These are phyloP conservation scores for Wickerhamiella dianesei DNA, from an alignment of 805 yeast species.

Conservation along the genomic window DNA sequence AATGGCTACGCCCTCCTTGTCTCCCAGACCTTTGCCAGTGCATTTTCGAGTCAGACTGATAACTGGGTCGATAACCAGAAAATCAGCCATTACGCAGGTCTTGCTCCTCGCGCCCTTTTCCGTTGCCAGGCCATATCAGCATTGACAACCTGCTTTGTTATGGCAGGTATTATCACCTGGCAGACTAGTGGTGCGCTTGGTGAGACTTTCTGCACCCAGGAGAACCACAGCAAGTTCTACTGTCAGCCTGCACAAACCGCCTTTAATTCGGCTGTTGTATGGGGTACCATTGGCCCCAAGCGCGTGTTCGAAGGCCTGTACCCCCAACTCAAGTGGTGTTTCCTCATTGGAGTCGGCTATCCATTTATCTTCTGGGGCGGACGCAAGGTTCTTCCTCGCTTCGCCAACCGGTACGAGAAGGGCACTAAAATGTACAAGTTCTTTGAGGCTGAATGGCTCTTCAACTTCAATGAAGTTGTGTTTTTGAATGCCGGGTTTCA, in stretches of 20 bases:
- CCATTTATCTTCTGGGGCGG: constrained; percentile 13
- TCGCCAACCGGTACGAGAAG: constrained; percentile 7
- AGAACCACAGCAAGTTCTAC: constrained; percentile 30
- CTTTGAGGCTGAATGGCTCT: constrained; percentile 17
- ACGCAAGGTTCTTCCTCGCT: constrained; percentile 6
- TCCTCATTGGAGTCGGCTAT: constrained; percentile 36
- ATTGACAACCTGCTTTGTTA: constrained; percentile 10
- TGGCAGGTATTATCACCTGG: constrained; percentile 13
- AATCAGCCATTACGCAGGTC: constrained; percentile 37
- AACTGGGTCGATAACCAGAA: constrained; percentile 44
- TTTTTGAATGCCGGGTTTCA: constrained; percentile 5
- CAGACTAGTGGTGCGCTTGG: constrained; percentile 12
- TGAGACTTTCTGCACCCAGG: constrained; percentile 26
- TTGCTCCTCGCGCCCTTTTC: constrained; percentile 15
- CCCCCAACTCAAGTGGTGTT: constrained; percentile 49
- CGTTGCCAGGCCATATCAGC: constrained; percentile 12
- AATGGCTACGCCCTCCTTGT: constrained; percentile 42
- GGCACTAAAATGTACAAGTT: constrained; percentile 27
- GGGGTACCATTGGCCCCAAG: constrained; percentile 34
- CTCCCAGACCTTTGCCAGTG: constrained; percentile 39
- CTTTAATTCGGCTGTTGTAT: constrained; percentile 38
- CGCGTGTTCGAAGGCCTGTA: constrained; percentile 35
- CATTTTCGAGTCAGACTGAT: constrained; percentile 52
- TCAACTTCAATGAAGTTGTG: constrained; percentile 11
- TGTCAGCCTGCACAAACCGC: constrained; percentile 32